A percentile compares a stretch with the other conserved stretches of the same genome.
phyloP scores from a whole-genome alignment of 768 basidiomycete species.

The Asterophora parasitica region DNA sequence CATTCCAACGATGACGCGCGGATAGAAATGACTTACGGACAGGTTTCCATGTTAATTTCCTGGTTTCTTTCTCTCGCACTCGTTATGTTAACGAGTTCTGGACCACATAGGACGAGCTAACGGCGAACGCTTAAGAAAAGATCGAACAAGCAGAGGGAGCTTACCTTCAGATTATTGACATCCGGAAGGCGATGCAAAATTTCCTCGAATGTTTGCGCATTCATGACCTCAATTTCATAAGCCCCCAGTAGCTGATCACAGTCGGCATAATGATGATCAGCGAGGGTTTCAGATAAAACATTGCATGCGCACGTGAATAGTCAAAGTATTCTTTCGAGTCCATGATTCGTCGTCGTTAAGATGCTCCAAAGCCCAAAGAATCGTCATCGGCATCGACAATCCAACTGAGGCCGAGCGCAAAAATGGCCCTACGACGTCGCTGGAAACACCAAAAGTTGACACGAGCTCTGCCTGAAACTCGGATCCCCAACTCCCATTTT shows the following conservation, averaged over 20 bases:
- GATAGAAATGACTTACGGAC: slow-evolving; percentile 21
- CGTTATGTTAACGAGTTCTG: neutral
- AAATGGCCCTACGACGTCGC: slow-evolving; percentile 10
- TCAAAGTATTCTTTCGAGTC: slow-evolving; percentile 16
- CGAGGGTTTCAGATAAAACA: neutral
- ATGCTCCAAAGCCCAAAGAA: slow-evolving; percentile 20
- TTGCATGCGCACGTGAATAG: slow-evolving; percentile 17
- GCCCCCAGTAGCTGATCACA: slow-evolving; percentile 24
- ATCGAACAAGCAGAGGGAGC: neutral
- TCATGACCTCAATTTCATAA: slow-evolving; percentile 17
- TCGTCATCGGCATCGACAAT: slow-evolving; percentile 24
- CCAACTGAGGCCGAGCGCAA: slow-evolving; percentile 22
- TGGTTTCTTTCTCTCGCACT: neutral
- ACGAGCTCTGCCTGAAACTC: slow-evolving; percentile 20
- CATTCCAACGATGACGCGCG: neutral
- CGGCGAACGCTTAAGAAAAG: neutral
- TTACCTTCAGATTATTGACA: slow-evolving; percentile 25
- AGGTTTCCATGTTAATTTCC: slow-evolving; percentile 24
- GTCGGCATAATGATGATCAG: neutral
- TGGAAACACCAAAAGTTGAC: slow-evolving; percentile 1
- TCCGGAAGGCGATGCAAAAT: slow-evolving; percentile 30
- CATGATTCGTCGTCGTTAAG: slow-evolving; percentile 15
- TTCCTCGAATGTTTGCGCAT: slow-evolving; percentile 26
- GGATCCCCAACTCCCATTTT: slow-evolving; percentile 20
- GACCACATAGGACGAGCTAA: slow-evolving; percentile 10